phyloP scores from a whole-genome alignment of 768 basidiomycete species.

The Boletus insuetus region DNA sequence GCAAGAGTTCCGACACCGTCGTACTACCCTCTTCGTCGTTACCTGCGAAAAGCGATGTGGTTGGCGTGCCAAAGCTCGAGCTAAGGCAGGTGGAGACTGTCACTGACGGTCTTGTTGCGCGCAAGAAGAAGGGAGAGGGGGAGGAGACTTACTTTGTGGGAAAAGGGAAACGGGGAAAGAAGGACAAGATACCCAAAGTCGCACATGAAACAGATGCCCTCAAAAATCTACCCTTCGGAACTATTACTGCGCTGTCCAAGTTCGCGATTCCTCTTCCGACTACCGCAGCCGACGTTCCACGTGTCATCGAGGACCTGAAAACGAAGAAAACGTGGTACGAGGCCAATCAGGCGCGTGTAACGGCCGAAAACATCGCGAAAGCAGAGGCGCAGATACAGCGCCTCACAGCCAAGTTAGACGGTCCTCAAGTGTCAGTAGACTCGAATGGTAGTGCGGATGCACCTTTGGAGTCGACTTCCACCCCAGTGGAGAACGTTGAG shows the following conservation, averaged over 20 bases:
- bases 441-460: conserved; percentile 40
- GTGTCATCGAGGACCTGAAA: conserved; percentile 85
- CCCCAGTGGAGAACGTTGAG: conserved; percentile 40
- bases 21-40: conserved; percentile 42
- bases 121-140: conserved; percentile 93
- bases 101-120: conserved; percentile 61
- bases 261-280: conserved; percentile 90
- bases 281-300: conserved; percentile 70
- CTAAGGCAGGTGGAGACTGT: conserved; percentile 76
- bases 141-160: conserved; percentile 80
- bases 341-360: conserved; percentile 83
- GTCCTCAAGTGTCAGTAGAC: conserved; percentile 24
- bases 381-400: conserved; percentile 74
- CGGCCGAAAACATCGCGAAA: conserved; percentile 76
- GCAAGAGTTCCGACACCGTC: conserved; percentile 51
- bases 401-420: conserved; percentile 45
- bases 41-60: conserved; percentile 43
- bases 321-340: conserved; percentile 95
- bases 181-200: conserved; percentile 42
- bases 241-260: conserved; percentile 80
- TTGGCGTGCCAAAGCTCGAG: conserved; percentile 77
- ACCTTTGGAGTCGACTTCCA: conserved; percentile 45
- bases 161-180: conserved; percentile 65
- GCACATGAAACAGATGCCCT: conserved; percentile 36
- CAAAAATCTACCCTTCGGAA: conserved; percentile 76